Conservation (phyloP, 306 rosid genomes). For the Albizia julibrissin region DNA sequence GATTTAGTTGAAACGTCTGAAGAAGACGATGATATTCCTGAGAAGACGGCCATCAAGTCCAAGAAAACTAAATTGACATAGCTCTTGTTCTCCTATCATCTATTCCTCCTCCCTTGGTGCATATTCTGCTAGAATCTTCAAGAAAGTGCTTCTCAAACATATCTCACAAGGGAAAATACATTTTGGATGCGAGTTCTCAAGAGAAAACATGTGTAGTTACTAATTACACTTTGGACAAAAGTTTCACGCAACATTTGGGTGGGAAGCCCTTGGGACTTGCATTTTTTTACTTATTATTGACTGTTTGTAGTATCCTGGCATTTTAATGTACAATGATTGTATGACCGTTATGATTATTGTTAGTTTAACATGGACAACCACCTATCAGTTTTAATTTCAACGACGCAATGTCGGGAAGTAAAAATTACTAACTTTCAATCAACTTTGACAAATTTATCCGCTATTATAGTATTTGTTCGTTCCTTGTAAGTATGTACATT, state of each 20-base stretch:
- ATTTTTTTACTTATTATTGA: not conserved
- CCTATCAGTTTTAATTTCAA: not conserved
- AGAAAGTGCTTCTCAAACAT: not conserved
- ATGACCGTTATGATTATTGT: not conserved
- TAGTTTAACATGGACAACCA: not conserved
- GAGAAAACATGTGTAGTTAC: not conserved
- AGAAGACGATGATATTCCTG: conserved; percentile 56
- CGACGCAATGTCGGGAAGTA: not conserved
- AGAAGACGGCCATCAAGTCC: conserved; percentile 53
- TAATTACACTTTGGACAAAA: not conserved
- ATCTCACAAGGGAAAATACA: not conserved
- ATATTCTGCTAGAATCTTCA: not conserved
- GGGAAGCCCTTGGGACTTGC: not conserved
- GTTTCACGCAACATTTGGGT: not conserved
- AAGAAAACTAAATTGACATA: conserved; percentile 77
- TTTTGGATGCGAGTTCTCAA: not conserved
- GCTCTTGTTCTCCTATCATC: not conserved
- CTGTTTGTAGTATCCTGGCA: not conserved
- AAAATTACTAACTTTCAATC: not conserved
- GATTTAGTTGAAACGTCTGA: conserved; percentile 66
- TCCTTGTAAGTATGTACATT: conserved; percentile 33
- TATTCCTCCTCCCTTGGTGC: not conserved
- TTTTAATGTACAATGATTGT: not conserved
- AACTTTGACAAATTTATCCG: conserved; percentile 21
- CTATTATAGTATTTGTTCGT: conserved; percentile 22